phyloP scores from a whole-genome alignment of 2,329 filamentous ascomycete species.

The Rosellinia necatrix region DNA sequence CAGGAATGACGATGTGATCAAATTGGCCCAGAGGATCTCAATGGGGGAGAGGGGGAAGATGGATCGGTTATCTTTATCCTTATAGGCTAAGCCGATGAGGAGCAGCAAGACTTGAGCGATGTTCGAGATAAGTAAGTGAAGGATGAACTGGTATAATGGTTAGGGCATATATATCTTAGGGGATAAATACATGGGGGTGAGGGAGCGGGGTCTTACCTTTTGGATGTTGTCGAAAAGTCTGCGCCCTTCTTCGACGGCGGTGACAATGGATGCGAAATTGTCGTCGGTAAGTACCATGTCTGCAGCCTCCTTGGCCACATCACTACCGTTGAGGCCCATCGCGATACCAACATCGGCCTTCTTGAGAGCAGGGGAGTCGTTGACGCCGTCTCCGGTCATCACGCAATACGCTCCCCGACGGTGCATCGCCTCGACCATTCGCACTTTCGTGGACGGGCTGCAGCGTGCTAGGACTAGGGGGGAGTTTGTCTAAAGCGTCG shows the following conservation, averaged over 20 bases:
- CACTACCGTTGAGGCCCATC: conserved; percentile 72
- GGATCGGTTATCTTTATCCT: conserved; percentile 61
- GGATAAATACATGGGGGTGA: background rate
- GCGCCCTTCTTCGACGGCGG: conserved; percentile 72
- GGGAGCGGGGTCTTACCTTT: conserved; percentile 57
- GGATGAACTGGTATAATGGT: conserved; percentile 51
- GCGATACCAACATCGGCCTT: conserved; percentile 76
- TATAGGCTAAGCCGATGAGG: conserved; percentile 71
- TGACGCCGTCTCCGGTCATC: conserved; percentile 78
- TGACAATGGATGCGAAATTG: conserved; percentile 81
- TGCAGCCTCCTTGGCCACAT: conserved; percentile 79
- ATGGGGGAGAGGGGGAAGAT: conserved; percentile 74
- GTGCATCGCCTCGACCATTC: conserved; percentile 76
- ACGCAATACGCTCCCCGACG: conserved; percentile 70
- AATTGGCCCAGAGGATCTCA: conserved; percentile 78
- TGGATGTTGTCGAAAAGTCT: conserved; percentile 75
- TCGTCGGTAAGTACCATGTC: conserved; percentile 90
- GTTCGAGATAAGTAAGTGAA: conserved; percentile 72
- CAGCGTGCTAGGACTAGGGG: conserved; percentile 72
- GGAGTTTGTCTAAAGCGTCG: conserved; percentile 63
- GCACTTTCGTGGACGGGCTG: conserved; percentile 73
- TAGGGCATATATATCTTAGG: background rate
- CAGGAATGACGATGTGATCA: conserved; percentile 72
- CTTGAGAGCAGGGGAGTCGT: conserved; percentile 74
- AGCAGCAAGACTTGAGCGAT: conserved; percentile 72